A percentile compares a stretch with the other conserved stretches of the same genome.
These are phyloP conservation scores for Aureobasidium pullulans DNA, from an alignment of 2,329 filamentous ascomycete species.

Conservation along the genomic window DNA sequence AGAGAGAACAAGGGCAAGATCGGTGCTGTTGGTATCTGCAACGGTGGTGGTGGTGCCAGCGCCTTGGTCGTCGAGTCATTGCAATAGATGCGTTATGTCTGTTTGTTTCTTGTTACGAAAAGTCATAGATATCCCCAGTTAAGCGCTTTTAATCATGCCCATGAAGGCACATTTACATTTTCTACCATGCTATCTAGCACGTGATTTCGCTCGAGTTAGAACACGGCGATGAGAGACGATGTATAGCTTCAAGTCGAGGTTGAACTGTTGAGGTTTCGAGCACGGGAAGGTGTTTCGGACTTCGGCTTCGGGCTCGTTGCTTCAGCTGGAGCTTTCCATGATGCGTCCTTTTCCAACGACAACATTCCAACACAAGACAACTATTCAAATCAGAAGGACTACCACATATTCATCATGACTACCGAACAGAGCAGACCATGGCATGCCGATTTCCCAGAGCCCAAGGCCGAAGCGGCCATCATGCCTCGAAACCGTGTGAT, in stretches of 20 bases:
- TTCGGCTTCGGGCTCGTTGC: not conserved
- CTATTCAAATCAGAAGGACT: not conserved
- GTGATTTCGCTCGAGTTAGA: not conserved
- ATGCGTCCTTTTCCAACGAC: not conserved
- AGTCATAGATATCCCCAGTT: constrained; percentile 12
- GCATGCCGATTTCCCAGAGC: constrained; percentile 36
- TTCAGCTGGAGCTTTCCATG: not conserved
- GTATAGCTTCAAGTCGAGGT: not conserved
- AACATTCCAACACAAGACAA: not conserved
- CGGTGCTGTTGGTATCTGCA: constrained; percentile 92
- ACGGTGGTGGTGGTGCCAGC: constrained; percentile 91
- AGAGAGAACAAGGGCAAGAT: constrained; percentile 89
- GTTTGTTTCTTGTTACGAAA: constrained; percentile 14
- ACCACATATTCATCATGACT: not conserved
- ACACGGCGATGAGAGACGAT: not conserved
- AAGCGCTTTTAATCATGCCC: constrained; percentile 12
- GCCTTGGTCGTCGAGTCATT: constrained; percentile 76
- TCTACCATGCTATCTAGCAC: not conserved
- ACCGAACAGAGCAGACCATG: constrained; percentile 23
- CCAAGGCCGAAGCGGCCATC: constrained; percentile 30
- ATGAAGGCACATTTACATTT: not conserved
- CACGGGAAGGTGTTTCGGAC: not conserved
- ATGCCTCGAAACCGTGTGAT: constrained; percentile 33
- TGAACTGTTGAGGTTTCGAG: not conserved
- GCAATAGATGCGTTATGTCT: constrained; percentile 14